phyloP scores from a whole-genome alignment of 2,329 filamentous ascomycete species.

The Akanthomyces dipterigenus region DNA sequence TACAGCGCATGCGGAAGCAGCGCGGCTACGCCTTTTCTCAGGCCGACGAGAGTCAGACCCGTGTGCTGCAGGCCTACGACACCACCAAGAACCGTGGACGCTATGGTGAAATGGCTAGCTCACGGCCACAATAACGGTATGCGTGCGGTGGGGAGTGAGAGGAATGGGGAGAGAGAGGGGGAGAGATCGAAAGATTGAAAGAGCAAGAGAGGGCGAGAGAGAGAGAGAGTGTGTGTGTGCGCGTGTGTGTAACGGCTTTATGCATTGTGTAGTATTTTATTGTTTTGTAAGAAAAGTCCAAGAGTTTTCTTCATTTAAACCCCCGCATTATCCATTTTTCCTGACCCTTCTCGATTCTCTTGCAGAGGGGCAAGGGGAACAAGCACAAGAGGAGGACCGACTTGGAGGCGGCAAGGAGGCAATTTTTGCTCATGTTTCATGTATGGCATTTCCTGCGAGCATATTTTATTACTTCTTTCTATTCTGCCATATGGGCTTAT shows the following conservation, averaged over 20 bases:
- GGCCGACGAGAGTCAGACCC: conserved; percentile 91
- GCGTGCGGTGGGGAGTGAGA: neutral
- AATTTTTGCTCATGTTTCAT: neutral
- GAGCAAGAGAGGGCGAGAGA: neutral
- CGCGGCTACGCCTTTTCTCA: conserved; percentile 97
- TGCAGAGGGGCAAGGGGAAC: neutral
- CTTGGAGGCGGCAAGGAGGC: neutral
- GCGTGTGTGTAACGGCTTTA: neutral
- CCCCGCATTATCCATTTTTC: neutral
- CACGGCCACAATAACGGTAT: conserved; percentile 22
- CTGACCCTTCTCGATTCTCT: neutral
- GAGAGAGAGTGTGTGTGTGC: neutral
- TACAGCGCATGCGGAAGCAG: conserved; percentile 98
- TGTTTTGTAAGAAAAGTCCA: neutral
- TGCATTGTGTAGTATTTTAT: conserved; percentile 7
- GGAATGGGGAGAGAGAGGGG: neutral
- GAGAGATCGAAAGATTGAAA: neutral
- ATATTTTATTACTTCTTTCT: neutral
- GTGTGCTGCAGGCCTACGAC: conserved; percentile 94
- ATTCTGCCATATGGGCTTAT: neutral
- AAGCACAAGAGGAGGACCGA: neutral
- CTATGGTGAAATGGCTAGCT: conserved; percentile 85
- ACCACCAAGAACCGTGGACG: conserved; percentile 85
- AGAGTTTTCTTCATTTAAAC: neutral
- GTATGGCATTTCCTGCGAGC: conserved; percentile 6